Conservation (phyloP, 148 eudicot species). For the Rhododendron ferrugineum region DNA sequence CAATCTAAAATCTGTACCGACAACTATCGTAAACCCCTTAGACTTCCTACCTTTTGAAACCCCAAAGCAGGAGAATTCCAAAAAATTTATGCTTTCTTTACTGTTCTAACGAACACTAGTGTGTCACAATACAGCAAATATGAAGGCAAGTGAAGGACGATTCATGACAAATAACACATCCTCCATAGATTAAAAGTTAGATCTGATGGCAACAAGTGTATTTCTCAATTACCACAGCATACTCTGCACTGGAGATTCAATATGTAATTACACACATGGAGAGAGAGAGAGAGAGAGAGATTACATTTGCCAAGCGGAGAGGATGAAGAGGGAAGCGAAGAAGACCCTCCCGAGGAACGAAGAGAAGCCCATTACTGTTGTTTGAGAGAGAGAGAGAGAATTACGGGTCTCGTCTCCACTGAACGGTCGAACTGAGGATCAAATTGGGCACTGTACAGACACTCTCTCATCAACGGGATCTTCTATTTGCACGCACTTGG, state of each 20-base stretch:
- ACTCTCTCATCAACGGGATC: neutral
- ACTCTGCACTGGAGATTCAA: neutral
- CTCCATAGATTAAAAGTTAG: neutral
- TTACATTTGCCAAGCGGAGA: slow-evolving; percentile 53
- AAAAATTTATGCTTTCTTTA: neutral
- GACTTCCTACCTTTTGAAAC: neutral
- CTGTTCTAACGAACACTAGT: neutral
- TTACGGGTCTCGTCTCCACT: too few species aligned
- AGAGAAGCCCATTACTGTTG: slow-evolving; percentile 40
- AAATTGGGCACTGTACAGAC: too few species aligned
- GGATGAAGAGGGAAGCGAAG: slow-evolving; percentile 59
- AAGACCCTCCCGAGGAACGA: slow-evolving; percentile 52
- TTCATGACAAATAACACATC: neutral
- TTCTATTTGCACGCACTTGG: neutral
- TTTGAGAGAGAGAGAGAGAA: neutral
- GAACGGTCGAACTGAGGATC: too few species aligned
- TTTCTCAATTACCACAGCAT: neutral
- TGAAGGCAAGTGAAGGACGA: neutral
- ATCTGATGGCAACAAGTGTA: neutral
- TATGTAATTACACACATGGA: neutral
- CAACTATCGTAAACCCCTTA: neutral
- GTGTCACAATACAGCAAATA: neutral
- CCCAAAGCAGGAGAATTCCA: neutral
- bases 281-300: neutral
- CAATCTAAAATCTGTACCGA: neutral